A percentile compares a stretch with the other conserved stretches of the same genome.
These are phyloP conservation scores for Lithohypha guttulata DNA, from an alignment of 2,329 filamentous ascomycete species.

Conservation along the genomic window DNA sequence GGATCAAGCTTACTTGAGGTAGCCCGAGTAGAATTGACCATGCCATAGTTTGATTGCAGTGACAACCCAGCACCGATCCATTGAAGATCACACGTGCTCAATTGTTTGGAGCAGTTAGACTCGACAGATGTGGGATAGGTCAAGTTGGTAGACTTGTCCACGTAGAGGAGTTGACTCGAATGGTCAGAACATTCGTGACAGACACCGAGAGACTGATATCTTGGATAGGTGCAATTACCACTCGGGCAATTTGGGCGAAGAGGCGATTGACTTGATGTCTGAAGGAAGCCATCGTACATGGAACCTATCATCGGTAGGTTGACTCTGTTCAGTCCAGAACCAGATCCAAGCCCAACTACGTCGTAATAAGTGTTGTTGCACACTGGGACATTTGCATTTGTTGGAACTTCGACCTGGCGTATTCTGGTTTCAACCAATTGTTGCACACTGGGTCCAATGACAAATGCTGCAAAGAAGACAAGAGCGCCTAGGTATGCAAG, in stretches of 20 bases:
- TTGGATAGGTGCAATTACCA: slow-evolving; percentile 26
- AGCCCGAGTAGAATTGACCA: background rate
- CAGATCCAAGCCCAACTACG: slow-evolving; percentile 8
- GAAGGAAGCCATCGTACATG: slow-evolving; percentile 25
- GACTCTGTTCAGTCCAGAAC: slow-evolving; percentile 21
- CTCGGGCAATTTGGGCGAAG: slow-evolving; percentile 23
- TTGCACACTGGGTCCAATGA: slow-evolving; percentile 26
- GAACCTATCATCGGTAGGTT: slow-evolving; percentile 22
- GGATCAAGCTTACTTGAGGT: background rate
- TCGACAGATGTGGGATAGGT: background rate
- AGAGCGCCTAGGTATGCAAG: slow-evolving; percentile 24
- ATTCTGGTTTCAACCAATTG: slow-evolving; percentile 22
- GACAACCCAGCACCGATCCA: background rate
- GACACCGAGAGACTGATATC: slow-evolving; percentile 26
- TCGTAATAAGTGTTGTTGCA: slow-evolving; percentile 8
- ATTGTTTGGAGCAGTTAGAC: too few species aligned
- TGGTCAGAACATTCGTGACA: slow-evolving; percentile 17
- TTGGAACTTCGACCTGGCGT: slow-evolving; percentile 12
- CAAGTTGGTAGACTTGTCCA: background rate
- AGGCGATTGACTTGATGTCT: slow-evolving; percentile 9
- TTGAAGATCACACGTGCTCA: too few species aligned
- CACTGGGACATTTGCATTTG: slow-evolving; percentile 4
- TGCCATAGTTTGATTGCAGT: background rate
- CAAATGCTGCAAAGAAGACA: slow-evolving; percentile 22
- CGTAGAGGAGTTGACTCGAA: background rate